These are phyloP conservation scores for Paxillus involutus DNA, from an alignment of 768 basidiomycete species.

Conservation along the genomic window DNA sequence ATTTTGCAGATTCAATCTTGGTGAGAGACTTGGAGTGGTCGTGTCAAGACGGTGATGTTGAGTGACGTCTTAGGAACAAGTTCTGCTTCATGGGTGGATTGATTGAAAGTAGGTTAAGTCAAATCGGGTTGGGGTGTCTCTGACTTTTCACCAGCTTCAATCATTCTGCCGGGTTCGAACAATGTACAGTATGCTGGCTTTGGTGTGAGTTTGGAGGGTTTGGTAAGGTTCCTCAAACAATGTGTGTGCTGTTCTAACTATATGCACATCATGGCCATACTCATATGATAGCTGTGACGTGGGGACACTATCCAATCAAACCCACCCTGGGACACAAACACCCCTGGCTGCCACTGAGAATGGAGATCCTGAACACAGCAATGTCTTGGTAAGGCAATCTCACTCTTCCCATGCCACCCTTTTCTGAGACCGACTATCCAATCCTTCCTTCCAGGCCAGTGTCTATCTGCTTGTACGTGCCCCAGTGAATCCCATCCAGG, in stretches of 20 bases:
- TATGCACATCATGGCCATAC: slow-evolving; percentile 45
- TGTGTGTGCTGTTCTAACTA: slow-evolving; percentile 4
- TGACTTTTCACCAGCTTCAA: slow-evolving; percentile 29
- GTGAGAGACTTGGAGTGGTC: slow-evolving; percentile 5
- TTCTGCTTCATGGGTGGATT: slow-evolving; percentile 84
- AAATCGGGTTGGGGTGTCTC: not conserved
- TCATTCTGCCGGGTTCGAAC: slow-evolving; percentile 42
- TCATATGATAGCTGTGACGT: slow-evolving; percentile 68
- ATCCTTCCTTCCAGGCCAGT: slow-evolving; percentile 57
- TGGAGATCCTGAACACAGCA: slow-evolving; percentile 36
- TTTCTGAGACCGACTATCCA: slow-evolving; percentile 8
- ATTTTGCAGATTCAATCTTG: slow-evolving; percentile 29
- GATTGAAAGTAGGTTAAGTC: slow-evolving; percentile 42
- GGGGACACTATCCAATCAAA: slow-evolving; percentile 78
- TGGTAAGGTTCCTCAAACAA: slow-evolving; percentile 41
- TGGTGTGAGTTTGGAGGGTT: slow-evolving; percentile 59
- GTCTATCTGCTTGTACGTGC: slow-evolving; percentile 60
- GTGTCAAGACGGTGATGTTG: not conserved
- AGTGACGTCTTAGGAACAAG: slow-evolving; percentile 46
- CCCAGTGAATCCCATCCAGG: slow-evolving; percentile 58
- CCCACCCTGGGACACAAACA: slow-evolving; percentile 40
- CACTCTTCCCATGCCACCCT: not conserved
- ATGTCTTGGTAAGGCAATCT: slow-evolving; percentile 19
- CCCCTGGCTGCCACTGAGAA: slow-evolving; percentile 45
- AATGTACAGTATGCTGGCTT: slow-evolving; percentile 46